Evolutionary conservation across 139 green algal species (phyloP).

Genomic region (Auxenochlorella pyrenoidosa): DNA sequence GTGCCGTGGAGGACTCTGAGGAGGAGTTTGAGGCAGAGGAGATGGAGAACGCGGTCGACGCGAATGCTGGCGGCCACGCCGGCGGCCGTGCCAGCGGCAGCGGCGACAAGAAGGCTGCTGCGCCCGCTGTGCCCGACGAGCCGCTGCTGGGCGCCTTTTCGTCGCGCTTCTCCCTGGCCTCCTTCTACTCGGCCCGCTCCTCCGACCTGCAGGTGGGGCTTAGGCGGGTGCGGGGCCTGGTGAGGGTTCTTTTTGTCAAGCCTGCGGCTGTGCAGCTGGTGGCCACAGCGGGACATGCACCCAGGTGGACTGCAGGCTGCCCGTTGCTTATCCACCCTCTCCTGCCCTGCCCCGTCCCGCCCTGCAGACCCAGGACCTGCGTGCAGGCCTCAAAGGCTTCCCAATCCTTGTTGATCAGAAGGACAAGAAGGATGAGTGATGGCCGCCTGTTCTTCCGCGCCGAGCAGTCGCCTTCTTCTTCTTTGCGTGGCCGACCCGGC

Average conservation of each 20-base stretch:
- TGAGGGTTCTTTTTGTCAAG: no score
- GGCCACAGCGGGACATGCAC: no score
- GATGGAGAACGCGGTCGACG: no score
- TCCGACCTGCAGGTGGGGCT: conserved; percentile 14
- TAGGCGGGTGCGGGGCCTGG: no score
- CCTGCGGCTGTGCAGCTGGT: no score
- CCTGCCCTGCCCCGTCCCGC: neutral
- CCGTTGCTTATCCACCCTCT: no score
- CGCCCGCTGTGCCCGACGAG: neutral
- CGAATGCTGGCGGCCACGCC: neutral
- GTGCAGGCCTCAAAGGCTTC: neutral
- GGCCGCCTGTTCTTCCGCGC: neutral
- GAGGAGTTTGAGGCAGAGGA: neutral
- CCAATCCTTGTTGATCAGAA: neutral
- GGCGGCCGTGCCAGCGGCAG: neutral
- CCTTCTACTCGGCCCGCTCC: conserved; percentile 30
- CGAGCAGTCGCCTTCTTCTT: neutral
- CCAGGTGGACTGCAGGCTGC: no score
- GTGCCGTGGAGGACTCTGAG: conserved; percentile 1
- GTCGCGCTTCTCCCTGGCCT: conserved; percentile 10
- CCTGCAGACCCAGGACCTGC: neutral
- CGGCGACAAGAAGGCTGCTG: neutral
- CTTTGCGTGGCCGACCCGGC: no score
- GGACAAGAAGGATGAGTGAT: neutral
- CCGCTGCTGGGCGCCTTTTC: neutral